Evolutionary conservation across 2,329 filamentous ascomycete species (phyloP), one percentile per base, ranked within the genome.

Genomic region (Penicillium brasilianum): DNA sequence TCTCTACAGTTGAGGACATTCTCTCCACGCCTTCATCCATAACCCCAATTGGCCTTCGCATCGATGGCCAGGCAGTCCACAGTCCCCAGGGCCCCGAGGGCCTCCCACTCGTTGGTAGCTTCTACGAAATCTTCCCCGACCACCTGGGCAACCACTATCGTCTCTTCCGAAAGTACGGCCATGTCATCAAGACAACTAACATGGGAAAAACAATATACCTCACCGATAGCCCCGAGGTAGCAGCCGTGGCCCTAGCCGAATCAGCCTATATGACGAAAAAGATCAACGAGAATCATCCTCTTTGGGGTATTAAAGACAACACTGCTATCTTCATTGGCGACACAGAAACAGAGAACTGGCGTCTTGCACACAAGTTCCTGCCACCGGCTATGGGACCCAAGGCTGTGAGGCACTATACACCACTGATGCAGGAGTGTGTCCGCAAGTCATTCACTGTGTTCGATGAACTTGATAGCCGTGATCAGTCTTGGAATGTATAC

Each of bases 341-440:
- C 44, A 72, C 69, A 0, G 66, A 70, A 16, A 68, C 68, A 0
- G 62, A 65, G 41, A 65, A 65, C 52, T 68, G 66, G 67, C 72
- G 71, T 28, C 39, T 80, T 0, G 80, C 82, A 0, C 86, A 88
- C 77, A 88, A 88, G 70, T 88, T 87, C 71, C 65, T 88, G 0
- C 85, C 86, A 0, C 85, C 87, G 0, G 83, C 84, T 0, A 75
- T 88, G 11, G 81, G 82, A 0, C 85, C 86, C 34, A 87, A 86
- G 68, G 86, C 86, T 0, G 85, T 88, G 4, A 77, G 83, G 0
- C 86, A 88, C 66, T 87, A 88, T 63, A 80, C 83, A 0, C 83
- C 84, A 0, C 79, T 79, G 0, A 87, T 88, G 83, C 84, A 87
- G 66, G 69, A 77, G 50, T 82, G 81, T 0, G 77, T 83, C 2